Conservation (phyloP, 345 rosid species). For the Mangifera indica region DNA sequence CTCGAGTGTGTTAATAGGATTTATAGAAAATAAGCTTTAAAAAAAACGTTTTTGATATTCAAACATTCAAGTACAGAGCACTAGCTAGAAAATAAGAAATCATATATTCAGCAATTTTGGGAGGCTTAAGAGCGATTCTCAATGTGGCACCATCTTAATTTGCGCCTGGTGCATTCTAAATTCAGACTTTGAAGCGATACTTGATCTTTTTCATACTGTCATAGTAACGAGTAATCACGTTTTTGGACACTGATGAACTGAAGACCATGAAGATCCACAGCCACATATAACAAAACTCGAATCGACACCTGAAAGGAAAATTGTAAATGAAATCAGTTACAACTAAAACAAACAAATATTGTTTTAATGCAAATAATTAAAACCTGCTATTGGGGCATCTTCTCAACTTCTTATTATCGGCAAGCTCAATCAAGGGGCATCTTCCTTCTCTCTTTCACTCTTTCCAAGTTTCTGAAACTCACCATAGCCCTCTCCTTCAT, state of each 20-base stretch:
- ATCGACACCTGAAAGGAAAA: constrained; percentile 32
- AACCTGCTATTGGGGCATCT: constrained; percentile 40
- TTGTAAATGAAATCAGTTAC: not conserved
- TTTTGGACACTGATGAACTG: constrained; percentile 19
- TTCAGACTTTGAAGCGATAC: no score
- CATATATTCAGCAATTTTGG: no score
- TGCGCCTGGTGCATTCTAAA: no score
- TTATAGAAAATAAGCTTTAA: no score
- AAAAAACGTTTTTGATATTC: no score
- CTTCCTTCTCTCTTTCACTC: constrained; percentile 27
- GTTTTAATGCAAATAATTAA: not conserved
- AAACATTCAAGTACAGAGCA: no score
- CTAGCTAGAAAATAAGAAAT: no score
- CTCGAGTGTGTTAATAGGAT: no score
- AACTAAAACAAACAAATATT: not conserved
- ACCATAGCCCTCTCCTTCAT: constrained; percentile 22
- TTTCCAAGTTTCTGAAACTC: constrained; percentile 38
- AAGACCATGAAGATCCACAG: constrained; percentile 33
- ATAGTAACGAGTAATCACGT: not conserved
- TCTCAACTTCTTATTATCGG: constrained; percentile 43
- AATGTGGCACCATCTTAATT: no score
- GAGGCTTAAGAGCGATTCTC: no score
- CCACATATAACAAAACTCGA: constrained; percentile 44
- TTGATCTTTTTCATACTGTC: no score
- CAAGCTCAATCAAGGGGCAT: constrained; percentile 43